Evolutionary conservation across 1,284 basidiomycete species (phyloP), one percentile per base, ranked within the genome.

Genomic region (Phlebopus sp.): DNA sequence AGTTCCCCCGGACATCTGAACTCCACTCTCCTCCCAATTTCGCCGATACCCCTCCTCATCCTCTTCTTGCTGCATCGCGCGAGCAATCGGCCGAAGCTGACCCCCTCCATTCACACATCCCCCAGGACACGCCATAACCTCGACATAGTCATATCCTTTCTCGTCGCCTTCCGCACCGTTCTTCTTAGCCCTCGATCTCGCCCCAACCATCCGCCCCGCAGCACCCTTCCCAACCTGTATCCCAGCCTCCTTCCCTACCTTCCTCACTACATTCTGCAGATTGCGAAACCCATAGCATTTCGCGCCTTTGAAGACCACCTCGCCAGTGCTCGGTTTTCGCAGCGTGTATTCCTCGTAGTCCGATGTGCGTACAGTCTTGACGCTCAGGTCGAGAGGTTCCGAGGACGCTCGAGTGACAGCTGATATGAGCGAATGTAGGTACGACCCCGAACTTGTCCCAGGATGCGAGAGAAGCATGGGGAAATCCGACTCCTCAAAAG

Each of bases 21-120:
- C 79, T 2, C 78, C 82, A 44, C 60, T 70, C 37, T 69, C 75
- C 56, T 69, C 73, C 81, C 80, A 81, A 50, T 81, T 74, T 53
- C 80, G 66, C 50, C 62, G 54, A 55, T 78, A 80, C 10, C 85
- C 82, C 63, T 89, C 84, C 47, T 73, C 79, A 58, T 89, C 84
- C 27, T 59, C 58, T 56, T n/a, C 59, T 56, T 29, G 57, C 55
- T 50, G 64, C 30, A 51, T 55, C 30, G 49, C 59, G 47, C 70
- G 69, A 27, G 50, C 38, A 43, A 58, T 59, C 17, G 81, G 83
- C 55, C 86, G 85, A 59, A 95, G 75, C 71, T 99, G 97, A 2
- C 97, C 97, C 21, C 97, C 96, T 3, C 97, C 96, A 62, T 98
- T 98, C 41, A 97, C 92, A 64, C 97, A 99, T 5, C 97, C 97